Conservation (phyloP, 2,329 filamentous ascomycete genomes). For the Kalaharituber pfeilii region DNA sequence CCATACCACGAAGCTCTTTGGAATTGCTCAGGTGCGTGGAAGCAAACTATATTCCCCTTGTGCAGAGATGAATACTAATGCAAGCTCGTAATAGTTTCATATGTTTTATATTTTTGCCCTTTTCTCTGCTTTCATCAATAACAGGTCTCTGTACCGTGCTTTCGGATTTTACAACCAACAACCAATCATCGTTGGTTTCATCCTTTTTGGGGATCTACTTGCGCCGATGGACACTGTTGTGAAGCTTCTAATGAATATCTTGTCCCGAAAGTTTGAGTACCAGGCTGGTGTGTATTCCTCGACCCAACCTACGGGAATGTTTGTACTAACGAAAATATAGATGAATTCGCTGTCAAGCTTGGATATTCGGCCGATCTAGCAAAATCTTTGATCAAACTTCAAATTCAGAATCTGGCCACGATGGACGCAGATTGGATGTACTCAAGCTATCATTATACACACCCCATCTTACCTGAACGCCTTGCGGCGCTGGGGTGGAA, state of each 20-base stretch:
- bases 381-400: slow-evolving; percentile 81
- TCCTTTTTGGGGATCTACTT: slow-evolving; percentile 93
- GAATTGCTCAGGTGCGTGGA: slow-evolving; percentile 54
- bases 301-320: not conserved
- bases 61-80: not conserved
- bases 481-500: slow-evolving; percentile 82
- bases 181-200: slow-evolving; percentile 92
- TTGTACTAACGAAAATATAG: slow-evolving; percentile 25
- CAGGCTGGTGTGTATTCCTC: slow-evolving; percentile 39
- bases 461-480: slow-evolving; percentile 87
- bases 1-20: slow-evolving; percentile 82
- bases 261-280: slow-evolving; percentile 90
- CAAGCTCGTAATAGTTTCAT: slow-evolving; percentile 44
- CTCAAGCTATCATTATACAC: slow-evolving; percentile 95
- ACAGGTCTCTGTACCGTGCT: slow-evolving; percentile 70
- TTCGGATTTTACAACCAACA: slow-evolving; percentile 74
- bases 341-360: slow-evolving; percentile 69
- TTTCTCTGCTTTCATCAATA: slow-evolving; percentile 96
- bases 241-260: slow-evolving; percentile 88
- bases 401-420: slow-evolving; percentile 92
- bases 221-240: slow-evolving; percentile 86
- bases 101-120: slow-evolving; percentile 93
- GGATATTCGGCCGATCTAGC: slow-evolving; percentile 75
- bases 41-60: not conserved
- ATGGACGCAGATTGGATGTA: slow-evolving; percentile 99